Evolutionary conservation across 192 early-diverging fungal genomes (phyloP).

Genomic region (Funneliformis geosporum): DNA sequence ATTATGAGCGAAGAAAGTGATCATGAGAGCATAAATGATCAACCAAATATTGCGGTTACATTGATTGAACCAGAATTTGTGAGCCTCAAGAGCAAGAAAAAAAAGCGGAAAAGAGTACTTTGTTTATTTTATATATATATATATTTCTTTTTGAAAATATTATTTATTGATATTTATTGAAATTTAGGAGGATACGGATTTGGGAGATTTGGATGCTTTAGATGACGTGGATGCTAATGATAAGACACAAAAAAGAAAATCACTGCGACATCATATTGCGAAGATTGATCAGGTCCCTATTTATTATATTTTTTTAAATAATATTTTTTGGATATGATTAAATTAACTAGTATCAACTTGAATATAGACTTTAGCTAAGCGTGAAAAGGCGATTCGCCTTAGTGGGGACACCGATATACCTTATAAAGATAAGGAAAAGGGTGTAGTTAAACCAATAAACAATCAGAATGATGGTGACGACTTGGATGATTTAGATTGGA

Average conservation of each 20-base stretch:
- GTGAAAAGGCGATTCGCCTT: constrained; percentile 43
- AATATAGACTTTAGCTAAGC: constrained; percentile 45
- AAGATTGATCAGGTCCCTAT: constrained; percentile 63
- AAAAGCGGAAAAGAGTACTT: constrained; percentile 40
- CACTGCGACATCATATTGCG: constrained; percentile 61
- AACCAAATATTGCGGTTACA: constrained; percentile 13
- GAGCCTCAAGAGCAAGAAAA: constrained; percentile 39
- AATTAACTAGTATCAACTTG: constrained; percentile 19
- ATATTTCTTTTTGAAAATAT: background rate
- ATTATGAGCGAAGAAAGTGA: background rate
- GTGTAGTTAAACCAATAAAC: constrained; percentile 39
- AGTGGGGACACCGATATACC: constrained; percentile 83
- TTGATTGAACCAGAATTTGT: constrained; percentile 42
- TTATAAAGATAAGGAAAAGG: constrained; percentile 62
- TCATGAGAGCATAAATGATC: background rate
- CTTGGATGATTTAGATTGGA: constrained; percentile 62
- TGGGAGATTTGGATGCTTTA: constrained; percentile 76
- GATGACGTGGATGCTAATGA: constrained; percentile 80
- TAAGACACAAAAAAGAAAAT: constrained; percentile 67
- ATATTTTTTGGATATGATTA: background rate
- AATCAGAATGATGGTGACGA: constrained; percentile 49
- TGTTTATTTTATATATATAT: background rate
- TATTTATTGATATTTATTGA: background rate
- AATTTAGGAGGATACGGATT: constrained; percentile 50
- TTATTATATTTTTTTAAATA: too few relatives aligned